phyloP scores from a whole-genome alignment of 2,329 filamentous ascomycete species.

The Sordariomycetes sp. region DNA sequence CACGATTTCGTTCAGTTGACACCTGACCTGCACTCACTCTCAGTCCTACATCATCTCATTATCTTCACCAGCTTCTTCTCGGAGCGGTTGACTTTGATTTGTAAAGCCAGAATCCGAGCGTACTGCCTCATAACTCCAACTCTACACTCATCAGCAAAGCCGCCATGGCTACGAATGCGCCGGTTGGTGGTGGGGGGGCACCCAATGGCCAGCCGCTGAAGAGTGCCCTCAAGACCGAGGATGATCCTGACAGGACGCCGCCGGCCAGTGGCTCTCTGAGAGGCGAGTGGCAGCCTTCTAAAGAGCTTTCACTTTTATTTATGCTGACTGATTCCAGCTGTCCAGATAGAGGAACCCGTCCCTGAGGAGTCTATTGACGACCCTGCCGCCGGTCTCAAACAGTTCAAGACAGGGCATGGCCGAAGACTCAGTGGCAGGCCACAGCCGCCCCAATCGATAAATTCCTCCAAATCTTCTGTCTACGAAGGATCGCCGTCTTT shows the following conservation, averaged over 20 bases:
- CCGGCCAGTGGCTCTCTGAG: conserved; percentile 28
- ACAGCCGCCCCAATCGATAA: conserved; percentile 13
- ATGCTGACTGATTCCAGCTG: conserved; percentile 28
- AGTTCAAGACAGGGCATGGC: conserved; percentile 20
- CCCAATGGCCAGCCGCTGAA: conserved; percentile 19
- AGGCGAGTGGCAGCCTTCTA: conserved; percentile 25
- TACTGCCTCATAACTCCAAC: too few relatives aligned
- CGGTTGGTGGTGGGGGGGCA: not conserved
- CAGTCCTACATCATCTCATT: too few relatives aligned
- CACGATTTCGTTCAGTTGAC: too few relatives aligned
- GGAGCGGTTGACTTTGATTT: too few relatives aligned
- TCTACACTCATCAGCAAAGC: too few relatives aligned
- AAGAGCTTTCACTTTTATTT: not conserved
- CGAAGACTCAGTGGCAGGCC: conserved; percentile 24
- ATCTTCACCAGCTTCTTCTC: too few relatives aligned
- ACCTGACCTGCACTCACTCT: too few relatives aligned
- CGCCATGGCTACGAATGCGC: not conserved
- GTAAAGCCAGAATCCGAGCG: too few relatives aligned
- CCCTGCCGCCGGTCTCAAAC: conserved; percentile 17
- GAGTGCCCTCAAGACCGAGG: conserved; percentile 34
- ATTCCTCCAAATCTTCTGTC: conserved; percentile 37
- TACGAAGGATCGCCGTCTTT: conserved; percentile 18
- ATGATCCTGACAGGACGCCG: conserved; percentile 25
- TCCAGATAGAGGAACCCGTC: conserved; percentile 48
- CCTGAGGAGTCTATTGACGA: conserved; percentile 21